These are phyloP conservation scores for Lactuca saligna DNA, from an alignment of 129 eudicot genomes.

Conservation along the genomic window DNA sequence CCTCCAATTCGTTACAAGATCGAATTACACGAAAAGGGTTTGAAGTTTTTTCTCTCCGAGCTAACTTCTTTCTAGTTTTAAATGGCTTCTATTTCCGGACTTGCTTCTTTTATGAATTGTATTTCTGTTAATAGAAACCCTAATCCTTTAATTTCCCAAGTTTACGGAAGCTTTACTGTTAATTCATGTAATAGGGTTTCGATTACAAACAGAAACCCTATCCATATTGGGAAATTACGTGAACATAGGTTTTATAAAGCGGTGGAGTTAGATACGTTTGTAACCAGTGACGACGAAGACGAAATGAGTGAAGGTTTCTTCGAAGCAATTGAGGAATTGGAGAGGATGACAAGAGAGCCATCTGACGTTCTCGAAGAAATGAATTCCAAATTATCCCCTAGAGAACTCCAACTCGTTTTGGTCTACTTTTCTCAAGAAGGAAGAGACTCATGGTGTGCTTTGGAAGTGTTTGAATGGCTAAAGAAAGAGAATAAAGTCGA, in stretches of 20 bases:
- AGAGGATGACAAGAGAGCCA: slow-evolving; percentile 84
- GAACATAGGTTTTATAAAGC: slow-evolving; percentile 47
- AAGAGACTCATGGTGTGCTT: slow-evolving; percentile 91
- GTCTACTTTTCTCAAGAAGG: slow-evolving; percentile 95
- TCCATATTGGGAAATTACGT: slow-evolving; percentile 16
- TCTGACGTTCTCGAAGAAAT: slow-evolving; percentile 86
- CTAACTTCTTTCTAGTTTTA: not conserved
- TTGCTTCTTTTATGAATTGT: slow-evolving; percentile 27
- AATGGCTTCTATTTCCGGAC: slow-evolving; percentile 39
- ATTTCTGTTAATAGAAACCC: slow-evolving; percentile 18
- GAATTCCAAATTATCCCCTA: slow-evolving; percentile 64
- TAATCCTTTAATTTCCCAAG: slow-evolving; percentile 1
- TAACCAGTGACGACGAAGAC: slow-evolving; percentile 73
- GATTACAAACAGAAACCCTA: slow-evolving; percentile 25
- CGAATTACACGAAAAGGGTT: slow-evolving; percentile 5
- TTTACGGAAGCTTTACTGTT: not conserved
- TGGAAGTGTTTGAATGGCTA: slow-evolving; percentile 95
- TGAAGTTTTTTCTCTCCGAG: not conserved
- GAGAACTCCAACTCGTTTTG: slow-evolving; percentile 83
- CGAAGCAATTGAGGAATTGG: slow-evolving; percentile 89
- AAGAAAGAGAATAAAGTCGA: slow-evolving; percentile 86
- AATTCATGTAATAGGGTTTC: slow-evolving; percentile 40
- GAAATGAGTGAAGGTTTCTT: slow-evolving; percentile 92
- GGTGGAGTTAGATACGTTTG: slow-evolving; percentile 54
- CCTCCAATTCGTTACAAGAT: not conserved